Conservation (phyloP, 768 basidiomycete genomes). For the Pleurotus salmoneostramineus region DNA sequence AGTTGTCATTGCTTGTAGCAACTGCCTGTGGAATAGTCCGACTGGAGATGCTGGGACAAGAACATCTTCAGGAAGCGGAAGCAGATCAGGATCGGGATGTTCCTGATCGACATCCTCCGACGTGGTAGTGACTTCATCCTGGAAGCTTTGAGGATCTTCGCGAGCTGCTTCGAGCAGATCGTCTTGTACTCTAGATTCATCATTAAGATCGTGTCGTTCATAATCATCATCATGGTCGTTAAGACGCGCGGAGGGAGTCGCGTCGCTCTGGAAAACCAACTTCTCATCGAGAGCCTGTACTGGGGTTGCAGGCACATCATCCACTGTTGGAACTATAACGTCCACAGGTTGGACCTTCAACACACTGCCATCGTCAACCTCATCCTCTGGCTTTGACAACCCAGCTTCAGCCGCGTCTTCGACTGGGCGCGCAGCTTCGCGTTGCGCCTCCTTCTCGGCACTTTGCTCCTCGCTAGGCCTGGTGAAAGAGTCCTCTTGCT, state of each 20-base stretch:
- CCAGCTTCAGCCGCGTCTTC: not conserved
- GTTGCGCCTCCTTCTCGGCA: no score
- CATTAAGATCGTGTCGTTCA: constrained; percentile 13
- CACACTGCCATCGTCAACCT: not conserved
- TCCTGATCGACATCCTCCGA: constrained; percentile 7
- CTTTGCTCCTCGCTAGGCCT: no score
- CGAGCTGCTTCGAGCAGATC: not conserved
- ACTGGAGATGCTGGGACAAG: constrained; percentile 11
- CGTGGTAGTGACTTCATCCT: not conserved
- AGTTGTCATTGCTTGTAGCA: not conserved
- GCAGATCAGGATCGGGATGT: constrained; percentile 37
- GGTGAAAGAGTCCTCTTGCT: not conserved
- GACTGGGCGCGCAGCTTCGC: no score
- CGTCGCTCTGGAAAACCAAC: not conserved
- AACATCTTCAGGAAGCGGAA: constrained; percentile 29
- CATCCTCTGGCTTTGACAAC: not conserved
- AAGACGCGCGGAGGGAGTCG: not conserved
- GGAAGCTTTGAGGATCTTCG: not conserved
- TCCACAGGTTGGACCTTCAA: not conserved
- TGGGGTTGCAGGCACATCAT: not conserved
- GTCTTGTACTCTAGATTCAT: not conserved
- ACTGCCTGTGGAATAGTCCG: constrained; percentile 10
- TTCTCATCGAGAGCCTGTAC: not conserved
- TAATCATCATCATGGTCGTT: constrained; percentile 4
- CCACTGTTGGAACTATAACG: not conserved